Evolutionary conservation across 2,329 filamentous ascomycete species (phyloP).

Genomic region (Alternaria burnsii): DNA sequence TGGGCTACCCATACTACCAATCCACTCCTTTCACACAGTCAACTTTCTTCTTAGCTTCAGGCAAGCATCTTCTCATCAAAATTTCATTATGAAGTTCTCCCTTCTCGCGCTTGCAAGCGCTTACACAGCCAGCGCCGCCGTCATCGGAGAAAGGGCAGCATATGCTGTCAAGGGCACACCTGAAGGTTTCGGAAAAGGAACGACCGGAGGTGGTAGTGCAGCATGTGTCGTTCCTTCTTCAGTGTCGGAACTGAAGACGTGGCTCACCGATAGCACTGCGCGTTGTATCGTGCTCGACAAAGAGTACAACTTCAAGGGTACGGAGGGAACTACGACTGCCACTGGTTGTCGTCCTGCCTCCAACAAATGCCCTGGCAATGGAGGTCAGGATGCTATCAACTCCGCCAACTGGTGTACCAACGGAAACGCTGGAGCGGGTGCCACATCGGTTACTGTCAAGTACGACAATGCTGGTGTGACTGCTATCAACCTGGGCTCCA

Average conservation of each 20-base stretch:
- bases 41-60: not conserved
- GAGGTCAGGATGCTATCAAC: constrained; percentile 68
- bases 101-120: constrained; percentile 8
- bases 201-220: constrained; percentile 25
- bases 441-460: constrained; percentile 24
- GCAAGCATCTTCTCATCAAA: not conserved
- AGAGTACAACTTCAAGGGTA: constrained; percentile 33
- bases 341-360: constrained; percentile 52
- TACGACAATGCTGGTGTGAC: constrained; percentile 42
- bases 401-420: constrained; percentile 40
- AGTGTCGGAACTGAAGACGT: constrained; percentile 28
- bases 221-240: constrained; percentile 18
- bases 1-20: not conserved
- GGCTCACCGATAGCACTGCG: constrained; percentile 40
- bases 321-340: constrained; percentile 29
- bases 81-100: constrained; percentile 11
- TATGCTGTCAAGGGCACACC: constrained; percentile 11
- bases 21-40: not conserved
- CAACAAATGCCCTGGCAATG: constrained; percentile 54
- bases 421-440: constrained; percentile 15
- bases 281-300: constrained; percentile 51
- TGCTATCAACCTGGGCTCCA: constrained; percentile 45
- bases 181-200: constrained; percentile 12
- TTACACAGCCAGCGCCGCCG: constrained; percentile 8
- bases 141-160: constrained; percentile 1